Evolutionary conservation across 2,329 filamentous ascomycete species (phyloP), one percentile per base, ranked within the genome.

Genomic region (Lachnellula subtilissima): DNA sequence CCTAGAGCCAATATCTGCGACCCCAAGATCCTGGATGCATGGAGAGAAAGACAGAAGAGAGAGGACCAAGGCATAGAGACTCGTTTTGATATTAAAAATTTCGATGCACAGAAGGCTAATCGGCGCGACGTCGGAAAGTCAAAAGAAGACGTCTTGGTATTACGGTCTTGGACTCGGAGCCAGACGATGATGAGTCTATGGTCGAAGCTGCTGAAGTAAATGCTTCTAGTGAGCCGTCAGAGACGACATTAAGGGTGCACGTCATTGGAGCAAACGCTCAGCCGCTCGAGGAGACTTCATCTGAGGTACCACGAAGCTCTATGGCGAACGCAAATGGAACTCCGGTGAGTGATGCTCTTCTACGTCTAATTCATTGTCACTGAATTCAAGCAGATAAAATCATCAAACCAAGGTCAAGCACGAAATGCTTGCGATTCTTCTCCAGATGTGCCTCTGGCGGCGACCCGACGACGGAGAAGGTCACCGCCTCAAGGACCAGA

Each of bases 1-100:
- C 76, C 78, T 1, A 65, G 64, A 17, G 69, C 72, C 2, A 70
- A 71, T 47, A 77, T 82, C 56, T 51, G 61, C 25, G 64, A 68
- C 25, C 63, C 61, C 11, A 73, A 70, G 0, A 64, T 82, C 19
- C 40, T 66, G 7, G 70, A 73, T 1, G 56, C 52, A 2, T 70
- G 68, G 69, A 53, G 48, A 70, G 67, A 51, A 46, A 61, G 62
- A 52, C 64, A 64, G 47, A 40, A 19, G 42, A 23, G 25, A 55
- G 51, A 36, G 58, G 66, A 52, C 28, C 52, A 9, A 32, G 63
- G 65, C 5, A 15, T 59, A 6, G 53, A 64, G 5, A 2, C 55
- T 12, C 53, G 57, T 7, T 69, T 67, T 48, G 62, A 68, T 53
- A n/a, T 65, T 6, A 50, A 15, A 7, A 49, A 32, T 43, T 66